Evolutionary conservation across 2,329 filamentous ascomycete species (phyloP), one percentile per base, ranked within the genome.

Genomic region (Aschersonia sp.): DNA sequence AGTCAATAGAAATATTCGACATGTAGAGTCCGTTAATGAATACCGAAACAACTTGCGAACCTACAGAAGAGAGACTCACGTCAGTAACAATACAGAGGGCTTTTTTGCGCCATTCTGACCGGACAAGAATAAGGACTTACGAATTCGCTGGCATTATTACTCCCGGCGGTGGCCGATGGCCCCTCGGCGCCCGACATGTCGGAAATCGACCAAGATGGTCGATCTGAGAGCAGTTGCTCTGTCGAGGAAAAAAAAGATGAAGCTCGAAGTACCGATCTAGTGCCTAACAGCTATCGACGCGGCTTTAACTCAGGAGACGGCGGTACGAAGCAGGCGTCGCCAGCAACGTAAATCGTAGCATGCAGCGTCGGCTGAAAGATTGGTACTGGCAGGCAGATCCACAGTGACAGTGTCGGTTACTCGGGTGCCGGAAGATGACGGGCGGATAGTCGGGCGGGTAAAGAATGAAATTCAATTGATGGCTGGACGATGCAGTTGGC

Each of bases 31-130:
- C 9, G 28, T 12, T 20, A 7, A 32, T 35, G 9, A 47, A 68
- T 82, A 97, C 91, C 95, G 94, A 77, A 96, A 97, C 55, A 97
- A 74, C 71, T 97, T 97, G 73, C 91, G 89, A 70, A 97, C 89
- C 89, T 96, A 57, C 47, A 54, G 32, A 9, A 28, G 28, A 43
- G 3, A n/a, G 30, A 6, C 10, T 3, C 28, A 9, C 20, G 49
- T 51, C 41, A 51, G 47, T 38, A 6, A 28, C 6, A 7, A 10
- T 45, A 20, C 38, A 30, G 31, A 7, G 47, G 9, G 10, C 12
- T 20, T 43, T 47, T 29, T 49, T 30, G 1, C 32, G 38, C 28
- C 12, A 2, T 32, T 20, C 30, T 28, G 7, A 35, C 29, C n/a
- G 30, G 4, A 38, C 1, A 2, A 5, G 30, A 29, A 30, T 4